phyloP scores from a whole-genome alignment of 2,329 filamentous ascomycete species.

The Hymenoscyphus linearis region DNA sequence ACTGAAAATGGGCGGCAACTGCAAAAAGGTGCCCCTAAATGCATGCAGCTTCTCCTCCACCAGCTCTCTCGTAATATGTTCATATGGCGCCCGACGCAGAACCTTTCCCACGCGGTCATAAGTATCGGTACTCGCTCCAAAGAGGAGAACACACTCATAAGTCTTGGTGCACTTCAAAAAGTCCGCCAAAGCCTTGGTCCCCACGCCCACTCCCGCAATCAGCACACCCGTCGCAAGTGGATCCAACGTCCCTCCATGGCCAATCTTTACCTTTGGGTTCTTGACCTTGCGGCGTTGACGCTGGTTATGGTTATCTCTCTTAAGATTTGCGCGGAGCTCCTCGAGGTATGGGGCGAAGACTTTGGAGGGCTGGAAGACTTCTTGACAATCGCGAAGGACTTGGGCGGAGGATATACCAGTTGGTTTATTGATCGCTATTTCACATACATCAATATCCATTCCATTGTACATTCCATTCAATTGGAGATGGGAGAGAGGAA shows the following conservation, averaged over 20 bases:
- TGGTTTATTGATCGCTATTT: slow-evolving; percentile 85
- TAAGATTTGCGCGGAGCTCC: slow-evolving; percentile 51
- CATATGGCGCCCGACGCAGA: slow-evolving; percentile 67
- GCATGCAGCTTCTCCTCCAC: slow-evolving; percentile 70
- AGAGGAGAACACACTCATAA: slow-evolving; percentile 85
- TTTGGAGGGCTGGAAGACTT: slow-evolving; percentile 72
- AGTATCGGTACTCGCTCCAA: slow-evolving; percentile 87
- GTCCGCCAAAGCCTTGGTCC: slow-evolving; percentile 73
- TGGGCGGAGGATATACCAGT: slow-evolving; percentile 81
- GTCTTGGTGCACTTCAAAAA: slow-evolving; percentile 89
- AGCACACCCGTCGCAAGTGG: slow-evolving; percentile 90
- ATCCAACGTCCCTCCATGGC: slow-evolving; percentile 92
- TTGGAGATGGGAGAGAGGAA: background rate
- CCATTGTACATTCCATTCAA: background rate
- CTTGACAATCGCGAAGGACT: slow-evolving; percentile 82
- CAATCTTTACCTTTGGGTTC: slow-evolving; percentile 79
- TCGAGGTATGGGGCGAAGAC: slow-evolving; percentile 76
- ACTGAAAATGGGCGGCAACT: slow-evolving; percentile 88
- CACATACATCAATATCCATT: background rate
- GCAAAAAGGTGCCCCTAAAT: slow-evolving; percentile 80
- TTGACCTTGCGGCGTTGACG: slow-evolving; percentile 52
- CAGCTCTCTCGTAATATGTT: slow-evolving; percentile 71
- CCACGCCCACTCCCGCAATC: slow-evolving; percentile 79
- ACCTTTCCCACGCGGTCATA: slow-evolving; percentile 87
- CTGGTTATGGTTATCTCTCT: slow-evolving; percentile 53